Evolutionary conservation across 345 rosid species (phyloP), one percentile per base, ranked within the genome.

Genomic region (Eucalyptus sp.): DNA sequence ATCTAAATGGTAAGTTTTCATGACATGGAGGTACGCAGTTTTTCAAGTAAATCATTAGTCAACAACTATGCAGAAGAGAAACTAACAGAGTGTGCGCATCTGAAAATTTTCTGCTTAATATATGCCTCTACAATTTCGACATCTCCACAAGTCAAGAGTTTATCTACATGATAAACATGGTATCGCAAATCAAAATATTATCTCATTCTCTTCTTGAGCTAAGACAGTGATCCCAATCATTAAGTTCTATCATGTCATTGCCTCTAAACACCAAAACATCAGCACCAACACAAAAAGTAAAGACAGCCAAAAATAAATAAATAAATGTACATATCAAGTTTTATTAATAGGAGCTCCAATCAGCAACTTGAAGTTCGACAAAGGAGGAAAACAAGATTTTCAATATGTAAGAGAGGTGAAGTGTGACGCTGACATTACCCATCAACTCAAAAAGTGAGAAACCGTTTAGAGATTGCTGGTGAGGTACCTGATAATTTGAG

Each of bases 401-500:
- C 81, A 71, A 37, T 71, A 71, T 37, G 46, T 71, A 71, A 37
- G 41, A 68, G 80, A 68, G 44, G 80, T 33, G 44, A 68, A 68
- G 80, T 17, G 24, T 31, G 44, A 68, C 12, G 7, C 80, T 68
- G 37, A n/a, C 20, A 68, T 68, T 31, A 68, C 80, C 10, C 24
- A 68, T 68, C 80, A 68, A 8, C 24, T 33, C 43, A 10, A 68
- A 68, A 68, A 71, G 81, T 18, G 7, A 37, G 81, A 71, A 71
- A 71, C 81, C 27, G 1, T 71, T 37, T 37, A 18, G 46, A 71
- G 83, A 76, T 76, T 76, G 83, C 48, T 76, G 27, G 50, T 27
- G 60, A 86, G 86, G 51, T 90, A 96, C 99, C 99, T 93, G 95
- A 94, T 97, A 97, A 89, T 94, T 93, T 62, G 95, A 91, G 86